Conservation (phyloP, 331 rosid genomes). For the Stylosanthes scabra region DNA sequence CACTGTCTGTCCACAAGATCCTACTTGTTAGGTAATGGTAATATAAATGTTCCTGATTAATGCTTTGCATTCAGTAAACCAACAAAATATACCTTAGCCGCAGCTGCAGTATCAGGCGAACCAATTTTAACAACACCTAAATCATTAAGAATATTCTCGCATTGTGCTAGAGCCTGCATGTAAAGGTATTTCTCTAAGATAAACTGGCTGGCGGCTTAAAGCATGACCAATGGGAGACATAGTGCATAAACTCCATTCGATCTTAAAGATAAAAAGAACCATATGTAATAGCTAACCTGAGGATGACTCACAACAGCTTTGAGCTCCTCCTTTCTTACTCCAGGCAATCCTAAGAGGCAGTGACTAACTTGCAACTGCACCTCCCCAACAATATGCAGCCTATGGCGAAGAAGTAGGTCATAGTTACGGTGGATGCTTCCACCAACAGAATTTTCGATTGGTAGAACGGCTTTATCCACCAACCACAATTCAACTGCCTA, state of each 20-base stretch:
- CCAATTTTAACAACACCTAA: slow-evolving; percentile 63
- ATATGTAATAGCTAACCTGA: slow-evolving; percentile 60
- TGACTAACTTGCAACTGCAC: slow-evolving; percentile 80
- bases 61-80: slow-evolving; percentile 19
- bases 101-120: slow-evolving; percentile 75
- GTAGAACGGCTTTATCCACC: slow-evolving; percentile 93
- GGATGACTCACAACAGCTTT: slow-evolving; percentile 81
- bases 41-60: slow-evolving; percentile 27
- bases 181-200: slow-evolving; percentile 23
- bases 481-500: slow-evolving; percentile 97
- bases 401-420: slow-evolving; percentile 92
- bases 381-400: slow-evolving; percentile 92
- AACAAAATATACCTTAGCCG: slow-evolving; percentile 69
- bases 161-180: slow-evolving; percentile 86
- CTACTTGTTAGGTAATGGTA: slow-evolving; percentile 34
- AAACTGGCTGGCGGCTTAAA: slow-evolving; percentile 28
- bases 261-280: slow-evolving; percentile 23
- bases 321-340: slow-evolving; percentile 74
- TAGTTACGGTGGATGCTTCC: slow-evolving; percentile 97
- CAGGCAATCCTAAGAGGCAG: slow-evolving; percentile 88
- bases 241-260: slow-evolving; percentile 25
- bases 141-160: slow-evolving; percentile 61
- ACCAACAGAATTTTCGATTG: slow-evolving; percentile 87
- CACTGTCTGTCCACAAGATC: slow-evolving; percentile 63
- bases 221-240: slow-evolving; percentile 34